Evolutionary conservation across 1,284 basidiomycete genomes (phyloP).

Genomic region (Puccinia coronata): DNA sequence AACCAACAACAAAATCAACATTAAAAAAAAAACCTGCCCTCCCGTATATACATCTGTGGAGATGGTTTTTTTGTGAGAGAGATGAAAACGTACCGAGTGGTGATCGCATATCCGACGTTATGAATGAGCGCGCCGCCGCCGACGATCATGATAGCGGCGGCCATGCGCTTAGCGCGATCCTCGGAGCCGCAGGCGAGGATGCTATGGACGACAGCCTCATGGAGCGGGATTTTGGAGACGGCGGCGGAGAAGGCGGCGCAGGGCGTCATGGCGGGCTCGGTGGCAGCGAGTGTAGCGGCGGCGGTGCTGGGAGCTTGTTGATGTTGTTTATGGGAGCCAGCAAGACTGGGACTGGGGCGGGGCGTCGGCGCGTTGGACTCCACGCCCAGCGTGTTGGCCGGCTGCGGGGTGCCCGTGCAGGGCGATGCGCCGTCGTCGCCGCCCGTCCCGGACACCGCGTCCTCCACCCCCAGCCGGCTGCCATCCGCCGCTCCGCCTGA

Average conservation of each 20-base stretch:
- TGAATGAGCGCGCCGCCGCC: slow-evolving; percentile 70
- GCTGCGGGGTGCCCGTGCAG: slow-evolving; percentile 10
- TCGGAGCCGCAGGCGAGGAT: slow-evolving; percentile 80
- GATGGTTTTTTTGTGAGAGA: not conserved
- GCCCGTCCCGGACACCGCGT: not conserved
- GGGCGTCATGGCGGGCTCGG: not conserved
- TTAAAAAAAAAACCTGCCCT: slow-evolving; percentile 17
- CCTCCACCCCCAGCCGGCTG: not conserved
- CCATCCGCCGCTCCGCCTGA: not conserved
- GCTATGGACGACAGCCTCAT: slow-evolving; percentile 90
- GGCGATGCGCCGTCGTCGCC: slow-evolving; percentile 37
- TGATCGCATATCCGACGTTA: slow-evolving; percentile 58
- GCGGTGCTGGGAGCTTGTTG: not conserved
- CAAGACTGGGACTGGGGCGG: slow-evolving; percentile 30
- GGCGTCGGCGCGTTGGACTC: slow-evolving; percentile 45
- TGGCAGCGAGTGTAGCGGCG: slow-evolving; percentile 51
- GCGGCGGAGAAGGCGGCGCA: slow-evolving; percentile 76
- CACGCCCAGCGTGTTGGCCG: slow-evolving; percentile 21
- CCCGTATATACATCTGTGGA: no score
- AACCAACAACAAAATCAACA: not conserved
- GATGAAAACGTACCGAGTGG: slow-evolving; percentile 57
- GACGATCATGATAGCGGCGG: slow-evolving; percentile 83
- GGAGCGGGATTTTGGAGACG: slow-evolving; percentile 85
- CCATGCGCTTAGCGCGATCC: slow-evolving; percentile 84
- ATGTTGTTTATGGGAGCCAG: slow-evolving; percentile 15